A percentile compares a stretch with the other conserved stretches of the same genome.
These are phyloP conservation scores for Graphilbum sp. DNA, from an alignment of 2,329 filamentous ascomycete species.

Conservation along the genomic window DNA sequence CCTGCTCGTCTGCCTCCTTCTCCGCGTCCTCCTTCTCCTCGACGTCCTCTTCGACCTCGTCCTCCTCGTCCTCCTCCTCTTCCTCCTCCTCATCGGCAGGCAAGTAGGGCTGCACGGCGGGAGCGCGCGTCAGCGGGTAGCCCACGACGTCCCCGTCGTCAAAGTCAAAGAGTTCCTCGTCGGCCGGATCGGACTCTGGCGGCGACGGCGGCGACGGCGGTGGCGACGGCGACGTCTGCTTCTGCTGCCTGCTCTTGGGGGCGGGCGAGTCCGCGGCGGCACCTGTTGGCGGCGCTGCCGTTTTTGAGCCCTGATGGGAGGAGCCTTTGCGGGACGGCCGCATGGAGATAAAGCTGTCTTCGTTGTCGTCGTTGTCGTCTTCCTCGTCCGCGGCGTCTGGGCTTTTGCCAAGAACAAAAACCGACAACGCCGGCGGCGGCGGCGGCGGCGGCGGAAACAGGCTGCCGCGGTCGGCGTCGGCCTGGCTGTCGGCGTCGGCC, in stretches of 20 bases:
- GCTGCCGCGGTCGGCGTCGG: background rate
- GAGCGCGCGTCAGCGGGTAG: slow-evolving; percentile 5
- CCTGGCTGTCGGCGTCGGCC: slow-evolving; percentile 1
- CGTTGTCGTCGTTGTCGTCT: slow-evolving; percentile 3
- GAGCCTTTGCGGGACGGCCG: slow-evolving; percentile 3
- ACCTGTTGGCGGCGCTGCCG: background rate
- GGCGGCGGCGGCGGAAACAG: too few relatives aligned
- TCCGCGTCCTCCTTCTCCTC: background rate
- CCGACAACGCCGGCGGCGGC: too few relatives aligned
- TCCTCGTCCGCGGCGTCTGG: slow-evolving; percentile 2
- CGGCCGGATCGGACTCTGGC: background rate
- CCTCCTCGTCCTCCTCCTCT: background rate
- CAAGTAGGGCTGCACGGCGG: slow-evolving; percentile 2
- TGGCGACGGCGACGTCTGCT: too few relatives aligned
- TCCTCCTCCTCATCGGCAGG: slow-evolving; percentile 1
- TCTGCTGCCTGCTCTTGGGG: background rate
- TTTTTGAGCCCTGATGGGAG: background rate
- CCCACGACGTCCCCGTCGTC: slow-evolving; percentile 16
- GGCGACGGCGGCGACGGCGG: too few relatives aligned
- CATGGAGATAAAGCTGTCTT: slow-evolving; percentile 9
- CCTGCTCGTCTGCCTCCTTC: background rate
- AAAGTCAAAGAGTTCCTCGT: slow-evolving; percentile 9
- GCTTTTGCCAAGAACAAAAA: slow-evolving; percentile 1
- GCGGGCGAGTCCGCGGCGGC: background rate
- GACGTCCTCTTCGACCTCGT: background rate